Conservation (phyloP, 495 filamentous ascomycete genomes). For the Penicillium pancosmium region DNA sequence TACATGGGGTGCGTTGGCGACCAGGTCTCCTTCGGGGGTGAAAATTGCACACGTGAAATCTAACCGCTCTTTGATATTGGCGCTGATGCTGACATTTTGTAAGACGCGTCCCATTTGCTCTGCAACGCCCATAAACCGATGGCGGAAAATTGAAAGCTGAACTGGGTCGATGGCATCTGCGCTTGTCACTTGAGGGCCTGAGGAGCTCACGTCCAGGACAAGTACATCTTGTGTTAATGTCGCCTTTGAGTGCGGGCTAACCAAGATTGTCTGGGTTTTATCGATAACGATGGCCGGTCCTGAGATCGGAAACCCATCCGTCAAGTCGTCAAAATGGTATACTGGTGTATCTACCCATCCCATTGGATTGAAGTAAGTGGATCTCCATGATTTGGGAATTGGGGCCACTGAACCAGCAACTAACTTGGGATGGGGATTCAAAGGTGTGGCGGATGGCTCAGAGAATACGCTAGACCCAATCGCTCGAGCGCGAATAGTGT, state of each 20-base stretch:
- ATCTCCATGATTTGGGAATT: constrained; percentile 50
- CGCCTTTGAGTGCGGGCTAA: constrained; percentile 67
- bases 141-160: constrained; percentile 86
- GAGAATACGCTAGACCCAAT: constrained; percentile 48
- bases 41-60: constrained; percentile 45
- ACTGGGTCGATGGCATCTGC: constrained; percentile 62
- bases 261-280: constrained; percentile 88
- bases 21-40: constrained; percentile 35
- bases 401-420: constrained; percentile 2
- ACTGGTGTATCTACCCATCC: constrained; percentile 76
- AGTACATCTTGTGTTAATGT: constrained; percentile 65
- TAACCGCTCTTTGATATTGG: constrained; percentile 45
- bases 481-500: constrained; percentile 80
- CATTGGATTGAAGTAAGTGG: constrained; percentile 1
- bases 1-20: constrained; percentile 66
- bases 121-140: constrained; percentile 64
- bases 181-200: constrained; percentile 58
- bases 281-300: constrained; percentile 89
- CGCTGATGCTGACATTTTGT: constrained; percentile 35
- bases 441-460: neutral
- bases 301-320: constrained; percentile 66
- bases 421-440: neutral
- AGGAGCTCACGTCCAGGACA: constrained; percentile 65
- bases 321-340: constrained; percentile 74
- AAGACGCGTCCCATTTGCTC: constrained; percentile 44